A percentile compares a stretch with the other conserved stretches of the same genome.
These are phyloP conservation scores for Leucocoprinus gongylophorus DNA, from an alignment of 1,284 basidiomycete species.

Conservation along the genomic window DNA sequence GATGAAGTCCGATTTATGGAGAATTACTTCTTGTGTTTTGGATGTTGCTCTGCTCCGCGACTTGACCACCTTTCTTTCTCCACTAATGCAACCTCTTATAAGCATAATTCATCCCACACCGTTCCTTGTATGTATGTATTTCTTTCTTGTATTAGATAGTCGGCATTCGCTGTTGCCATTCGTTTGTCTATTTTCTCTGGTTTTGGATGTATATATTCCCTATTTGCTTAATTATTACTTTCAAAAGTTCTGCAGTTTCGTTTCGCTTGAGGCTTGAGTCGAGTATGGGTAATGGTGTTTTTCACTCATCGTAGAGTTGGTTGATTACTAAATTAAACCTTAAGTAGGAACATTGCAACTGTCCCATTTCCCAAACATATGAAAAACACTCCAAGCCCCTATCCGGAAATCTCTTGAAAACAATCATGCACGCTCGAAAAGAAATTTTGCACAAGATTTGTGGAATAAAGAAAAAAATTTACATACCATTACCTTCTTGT, in stretches of 20 bases:
- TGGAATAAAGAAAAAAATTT: too few relatives aligned
- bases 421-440: too few relatives aligned
- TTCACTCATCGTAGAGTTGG: too few relatives aligned
- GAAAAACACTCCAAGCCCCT: too few relatives aligned
- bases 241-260: neutral
- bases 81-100: neutral
- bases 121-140: neutral
- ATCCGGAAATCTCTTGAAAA: too few relatives aligned
- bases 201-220: conserved; percentile 5
- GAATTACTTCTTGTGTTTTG: neutral
- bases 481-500: too few relatives aligned
- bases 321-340: too few relatives aligned
- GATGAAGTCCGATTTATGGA: neutral
- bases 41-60: neutral
- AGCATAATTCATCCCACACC: neutral
- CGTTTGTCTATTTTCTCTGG: neutral
- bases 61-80: neutral
- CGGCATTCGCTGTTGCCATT: neutral
- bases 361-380: too few relatives aligned
- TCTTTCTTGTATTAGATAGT: neutral
- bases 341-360: too few relatives aligned
- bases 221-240: neutral
- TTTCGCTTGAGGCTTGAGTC: too few relatives aligned
- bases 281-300: too few relatives aligned
- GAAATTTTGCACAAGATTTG: too few relatives aligned